Evolutionary conservation across 2,329 filamentous ascomycete genomes (phyloP), one percentile per base, ranked within the genome.

Genomic region (Stromatinia cepivora): DNA sequence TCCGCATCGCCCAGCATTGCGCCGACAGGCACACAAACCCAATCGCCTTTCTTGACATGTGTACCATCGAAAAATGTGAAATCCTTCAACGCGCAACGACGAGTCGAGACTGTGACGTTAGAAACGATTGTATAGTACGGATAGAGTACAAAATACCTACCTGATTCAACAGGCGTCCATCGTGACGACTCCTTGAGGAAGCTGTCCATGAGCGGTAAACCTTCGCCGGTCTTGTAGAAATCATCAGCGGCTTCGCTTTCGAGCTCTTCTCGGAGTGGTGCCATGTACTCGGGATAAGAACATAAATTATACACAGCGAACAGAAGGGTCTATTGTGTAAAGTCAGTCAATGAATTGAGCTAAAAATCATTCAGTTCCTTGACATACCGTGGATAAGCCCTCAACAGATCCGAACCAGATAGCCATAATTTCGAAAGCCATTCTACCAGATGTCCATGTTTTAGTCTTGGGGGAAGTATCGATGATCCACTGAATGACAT

Each of bases 371-470:
- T 46, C 15, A 17, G 15, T 13, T 17, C 42, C 15, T 17, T 10
- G 8, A 17, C 42, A 46, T 46, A 46, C 64, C 15, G 64, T 70
- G 13, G 69, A 63, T 10, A 67, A 17, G 20, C 31, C 52, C 36
- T 70, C 63, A n/a, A 70, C 69, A 10, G 56, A 63, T 9, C 69
- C 69, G 50, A 67, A 70, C 69, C 69, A 70, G 36, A 67, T 67
- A 42, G 69, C 69, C 63, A 70, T 67, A 56, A 67, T 25, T 50
- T 70, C 64, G 48, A 63, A 57, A 13, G 66, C 69, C 22, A 70
- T 39, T 54, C 69, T 46, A 39, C 66, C 50, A 34, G 62, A 54
- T 7, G 59, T 56, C 69, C 69, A 70, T n/a, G 62, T 54, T 10
- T 36, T 42, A 25, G 48, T 39, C 13, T 54, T 45, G 13, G 69